A percentile compares a stretch with the other conserved stretches of the same genome.
Evolutionary conservation across 257 asterid genomes (phyloP).

Genomic region (Solanum etuberosum): DNA sequence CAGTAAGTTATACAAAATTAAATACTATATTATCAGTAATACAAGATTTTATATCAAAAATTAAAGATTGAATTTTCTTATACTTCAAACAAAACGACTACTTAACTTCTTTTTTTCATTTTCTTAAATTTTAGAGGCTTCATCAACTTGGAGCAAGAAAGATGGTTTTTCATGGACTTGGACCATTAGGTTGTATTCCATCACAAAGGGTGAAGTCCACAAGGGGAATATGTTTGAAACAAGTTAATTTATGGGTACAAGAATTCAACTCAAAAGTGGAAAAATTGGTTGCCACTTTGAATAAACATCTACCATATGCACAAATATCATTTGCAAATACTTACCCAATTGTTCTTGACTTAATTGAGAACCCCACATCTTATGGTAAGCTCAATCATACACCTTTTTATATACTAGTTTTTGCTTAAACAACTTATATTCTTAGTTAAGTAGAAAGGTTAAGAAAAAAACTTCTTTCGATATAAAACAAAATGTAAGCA

Average conservation of each 20-base stretch:
- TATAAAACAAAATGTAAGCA: neutral
- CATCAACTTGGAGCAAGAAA: slow-evolving; percentile 64
- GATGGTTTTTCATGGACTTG: slow-evolving; percentile 59
- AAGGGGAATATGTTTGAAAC: slow-evolving; percentile 43
- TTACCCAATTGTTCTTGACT: slow-evolving; percentile 38
- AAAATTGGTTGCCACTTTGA: slow-evolving; percentile 21
- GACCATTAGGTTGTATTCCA: slow-evolving; percentile 80
- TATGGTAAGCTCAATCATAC: slow-evolving; percentile 30
- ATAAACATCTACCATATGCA: slow-evolving; percentile 49
- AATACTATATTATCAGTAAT: neutral
- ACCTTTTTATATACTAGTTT: neutral
- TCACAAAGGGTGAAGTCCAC: slow-evolving; percentile 58
- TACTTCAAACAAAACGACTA: neutral
- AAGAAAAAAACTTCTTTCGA: too few species aligned
- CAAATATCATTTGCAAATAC: slow-evolving; percentile 52
- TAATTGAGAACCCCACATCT: slow-evolving; percentile 52
- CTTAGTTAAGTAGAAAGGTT: neutral
- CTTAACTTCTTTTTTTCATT: neutral
- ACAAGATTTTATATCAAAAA: neutral
- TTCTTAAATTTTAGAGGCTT: slow-evolving; percentile 29
- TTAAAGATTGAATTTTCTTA: neutral
- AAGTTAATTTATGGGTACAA: slow-evolving; percentile 56
- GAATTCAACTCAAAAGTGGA: slow-evolving; percentile 54
- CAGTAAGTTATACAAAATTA: slow-evolving; percentile 12
- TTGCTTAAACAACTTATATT: neutral